Conservation (phyloP, 805 yeast genomes). For the Starmerella gropengiesseri region DNA sequence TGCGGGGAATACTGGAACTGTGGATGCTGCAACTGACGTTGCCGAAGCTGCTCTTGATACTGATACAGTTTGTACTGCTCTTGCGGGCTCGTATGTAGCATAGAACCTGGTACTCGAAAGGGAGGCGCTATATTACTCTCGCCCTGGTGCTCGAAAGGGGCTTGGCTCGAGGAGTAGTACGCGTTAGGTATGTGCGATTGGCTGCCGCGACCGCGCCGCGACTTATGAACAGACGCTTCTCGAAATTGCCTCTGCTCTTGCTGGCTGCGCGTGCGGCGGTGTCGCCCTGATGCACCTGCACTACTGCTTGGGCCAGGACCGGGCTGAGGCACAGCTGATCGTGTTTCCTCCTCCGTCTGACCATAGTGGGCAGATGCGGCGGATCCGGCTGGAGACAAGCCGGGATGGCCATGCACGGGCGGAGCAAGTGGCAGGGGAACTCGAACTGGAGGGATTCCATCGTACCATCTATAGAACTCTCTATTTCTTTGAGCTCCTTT, state of each 20-base stretch:
- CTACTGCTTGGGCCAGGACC: neutral
- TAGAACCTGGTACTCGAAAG: too few species aligned
- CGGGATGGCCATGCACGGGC: neutral
- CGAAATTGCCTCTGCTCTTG: neutral
- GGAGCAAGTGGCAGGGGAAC: neutral
- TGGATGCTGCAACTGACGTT: neutral
- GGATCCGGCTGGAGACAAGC: neutral
- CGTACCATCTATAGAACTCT: slow-evolving; percentile 15
- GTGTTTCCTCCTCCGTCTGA: neutral
- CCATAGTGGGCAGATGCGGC: too few species aligned
- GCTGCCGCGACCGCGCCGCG: neutral
- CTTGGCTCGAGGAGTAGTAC: too few species aligned
- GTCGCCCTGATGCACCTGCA: neutral
- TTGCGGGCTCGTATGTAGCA: too few species aligned
- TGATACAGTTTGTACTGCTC: too few species aligned
- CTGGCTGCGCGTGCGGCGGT: neutral
- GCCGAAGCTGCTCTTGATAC: too few species aligned
- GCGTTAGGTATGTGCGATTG: too few species aligned
- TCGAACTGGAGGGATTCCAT: slow-evolving; percentile 16
- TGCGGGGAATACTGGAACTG: too few species aligned
- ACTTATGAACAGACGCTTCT: neutral
- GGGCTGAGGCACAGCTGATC: neutral
- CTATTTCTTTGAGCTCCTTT: slow-evolving; percentile 27
- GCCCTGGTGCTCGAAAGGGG: too few species aligned
- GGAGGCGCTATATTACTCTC: too few species aligned